Conservation (phyloP, 192 early-diverging fungal species). For the Umbelopsis vinacea region DNA sequence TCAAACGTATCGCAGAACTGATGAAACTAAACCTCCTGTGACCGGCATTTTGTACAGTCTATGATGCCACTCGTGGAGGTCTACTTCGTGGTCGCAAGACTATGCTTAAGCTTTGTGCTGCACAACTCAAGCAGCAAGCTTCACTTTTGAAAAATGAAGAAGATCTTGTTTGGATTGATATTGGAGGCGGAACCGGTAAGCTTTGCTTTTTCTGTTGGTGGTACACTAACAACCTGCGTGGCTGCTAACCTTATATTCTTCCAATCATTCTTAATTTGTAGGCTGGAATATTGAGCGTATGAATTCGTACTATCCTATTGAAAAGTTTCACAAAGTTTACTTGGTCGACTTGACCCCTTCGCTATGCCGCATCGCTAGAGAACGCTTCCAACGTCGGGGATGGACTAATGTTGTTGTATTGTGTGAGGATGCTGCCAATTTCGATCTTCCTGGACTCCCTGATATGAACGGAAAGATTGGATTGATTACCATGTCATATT, state of each 20-base stretch:
- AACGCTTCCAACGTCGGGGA: slow-evolving; percentile 73
- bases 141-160: slow-evolving; percentile 4
- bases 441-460: slow-evolving; percentile 64
- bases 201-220: not conserved
- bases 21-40: not conserved
- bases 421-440: slow-evolving; percentile 78
- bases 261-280: slow-evolving; percentile 12
- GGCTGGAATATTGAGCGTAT: slow-evolving; percentile 79
- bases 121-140: slow-evolving; percentile 62
- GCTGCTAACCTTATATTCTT: slow-evolving; percentile 3
- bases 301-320: slow-evolving; percentile 74
- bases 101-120: slow-evolving; percentile 84
- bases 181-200: slow-evolving; percentile 69
- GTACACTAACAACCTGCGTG: not conserved
- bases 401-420: slow-evolving; percentile 83
- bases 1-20: not conserved
- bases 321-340: slow-evolving; percentile 77
- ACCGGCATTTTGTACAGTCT: slow-evolving; percentile 48
- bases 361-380: slow-evolving; percentile 75
- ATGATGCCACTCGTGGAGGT: slow-evolving; percentile 73
- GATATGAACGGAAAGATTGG: slow-evolving; percentile 67
- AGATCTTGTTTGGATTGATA: slow-evolving; percentile 59
- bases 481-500: slow-evolving; percentile 87
- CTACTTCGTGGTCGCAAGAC: slow-evolving; percentile 77
- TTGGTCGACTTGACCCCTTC: slow-evolving; percentile 84